A percentile compares a stretch with the other conserved stretches of the same genome.
phyloP scores from a whole-genome alignment of 192 early-diverging fungal genomes.

The Coemansia sp. region DNA sequence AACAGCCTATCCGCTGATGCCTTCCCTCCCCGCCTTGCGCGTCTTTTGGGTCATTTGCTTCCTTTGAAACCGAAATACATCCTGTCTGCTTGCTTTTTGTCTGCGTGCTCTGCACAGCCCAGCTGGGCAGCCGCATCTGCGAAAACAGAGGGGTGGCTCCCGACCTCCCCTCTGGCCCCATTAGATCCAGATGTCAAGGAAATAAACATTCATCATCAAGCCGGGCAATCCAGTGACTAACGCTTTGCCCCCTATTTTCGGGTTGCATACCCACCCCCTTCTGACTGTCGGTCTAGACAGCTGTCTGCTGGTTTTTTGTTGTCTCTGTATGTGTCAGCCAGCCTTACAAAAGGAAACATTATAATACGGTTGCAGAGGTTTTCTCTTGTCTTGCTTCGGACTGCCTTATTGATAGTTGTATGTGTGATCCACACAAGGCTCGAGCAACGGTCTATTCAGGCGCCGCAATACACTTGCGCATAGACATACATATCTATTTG shows the following conservation, averaged over 20 bases:
- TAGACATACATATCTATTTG: background rate
- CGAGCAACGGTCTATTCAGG: background rate
- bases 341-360: background rate
- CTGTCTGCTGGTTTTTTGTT: background rate
- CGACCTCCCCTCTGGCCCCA: background rate
- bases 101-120: constrained; percentile 1
- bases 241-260: background rate
- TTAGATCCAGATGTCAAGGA: constrained; percentile 3
- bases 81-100: background rate
- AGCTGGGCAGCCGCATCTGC: constrained; percentile 3
- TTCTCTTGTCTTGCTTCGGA: background rate
- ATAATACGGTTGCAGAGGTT: background rate
- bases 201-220: background rate
- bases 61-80: background rate
- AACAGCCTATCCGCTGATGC: constrained; percentile 1
- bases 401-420: background rate
- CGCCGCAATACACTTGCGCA: constrained; percentile 2
- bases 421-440: background rate
- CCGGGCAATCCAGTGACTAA: constrained; percentile 6
- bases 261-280: constrained; percentile 1
- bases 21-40: constrained; percentile 5
- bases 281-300: background rate
- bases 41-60: constrained; percentile 1
- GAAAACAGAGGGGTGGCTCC: background rate
- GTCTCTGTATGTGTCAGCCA: background rate